These are phyloP conservation scores for Colletotrichum viniferum DNA, from an alignment of 2,329 filamentous ascomycete species.

Conservation along the genomic window DNA sequence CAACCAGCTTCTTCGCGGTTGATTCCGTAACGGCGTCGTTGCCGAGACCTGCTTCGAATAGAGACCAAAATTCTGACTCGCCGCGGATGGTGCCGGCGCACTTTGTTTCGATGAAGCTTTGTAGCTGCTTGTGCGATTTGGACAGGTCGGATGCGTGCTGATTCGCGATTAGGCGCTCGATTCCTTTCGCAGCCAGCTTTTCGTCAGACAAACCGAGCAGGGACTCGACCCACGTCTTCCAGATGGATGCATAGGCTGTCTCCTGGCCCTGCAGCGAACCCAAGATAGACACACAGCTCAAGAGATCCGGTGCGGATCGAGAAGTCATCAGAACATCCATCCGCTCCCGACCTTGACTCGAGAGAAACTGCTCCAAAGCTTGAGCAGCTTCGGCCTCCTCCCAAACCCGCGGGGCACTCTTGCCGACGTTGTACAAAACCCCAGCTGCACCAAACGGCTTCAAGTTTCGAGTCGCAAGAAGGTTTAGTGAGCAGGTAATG, in stretches of 20 bases:
- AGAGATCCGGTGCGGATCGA: constrained; percentile 69
- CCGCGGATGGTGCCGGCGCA: background rate
- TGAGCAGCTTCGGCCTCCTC: constrained; percentile 28
- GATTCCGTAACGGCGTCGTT: constrained; percentile 44
- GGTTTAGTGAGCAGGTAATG: constrained; percentile 33
- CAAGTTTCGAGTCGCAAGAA: constrained; percentile 56
- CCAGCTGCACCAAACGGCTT: constrained; percentile 62
- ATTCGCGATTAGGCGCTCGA: constrained; percentile 53
- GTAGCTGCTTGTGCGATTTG: constrained; percentile 43
- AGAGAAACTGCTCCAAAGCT: constrained; percentile 48
- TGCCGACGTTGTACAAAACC: constrained; percentile 37
- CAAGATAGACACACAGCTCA: constrained; percentile 67
- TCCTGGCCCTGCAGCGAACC: constrained; percentile 45
- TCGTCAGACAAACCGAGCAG: constrained; percentile 40
- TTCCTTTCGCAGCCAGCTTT: constrained; percentile 32
- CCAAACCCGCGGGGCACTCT: constrained; percentile 45
- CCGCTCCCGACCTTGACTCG: constrained; percentile 57
- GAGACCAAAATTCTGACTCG: constrained; percentile 38
- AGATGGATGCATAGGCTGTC: constrained; percentile 43
- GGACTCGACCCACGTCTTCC: constrained; percentile 47
- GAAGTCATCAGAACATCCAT: constrained; percentile 67
- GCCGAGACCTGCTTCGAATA: constrained; percentile 53
- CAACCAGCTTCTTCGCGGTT: constrained; percentile 35
- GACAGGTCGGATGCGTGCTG: constrained; percentile 43
- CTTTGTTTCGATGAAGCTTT: constrained; percentile 45